A percentile compares a stretch with the other conserved stretches of the same genome.
Conservation (phyloP, 2,329 filamentous ascomycete species). For the Aspergillus sp. region DNA sequence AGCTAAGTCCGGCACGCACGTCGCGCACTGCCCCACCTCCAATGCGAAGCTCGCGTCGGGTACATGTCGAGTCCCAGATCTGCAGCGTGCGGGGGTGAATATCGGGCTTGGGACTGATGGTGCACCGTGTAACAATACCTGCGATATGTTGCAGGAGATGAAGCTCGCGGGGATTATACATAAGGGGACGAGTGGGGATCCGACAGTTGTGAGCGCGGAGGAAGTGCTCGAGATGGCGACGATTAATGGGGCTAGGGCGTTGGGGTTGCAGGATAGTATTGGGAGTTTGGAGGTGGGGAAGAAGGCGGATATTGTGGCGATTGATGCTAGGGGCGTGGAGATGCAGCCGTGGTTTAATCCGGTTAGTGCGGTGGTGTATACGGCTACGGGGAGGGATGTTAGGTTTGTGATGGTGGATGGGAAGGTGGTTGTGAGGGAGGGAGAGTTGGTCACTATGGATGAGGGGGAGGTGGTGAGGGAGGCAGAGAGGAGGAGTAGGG, state of each 20-base stretch:
- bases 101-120: constrained; percentile 56
- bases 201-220: constrained; percentile 48
- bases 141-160: constrained; percentile 57
- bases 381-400: constrained; percentile 48
- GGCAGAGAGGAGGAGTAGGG: constrained; percentile 37
- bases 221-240: constrained; percentile 55
- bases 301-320: constrained; percentile 46
- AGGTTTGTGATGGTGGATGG: constrained; percentile 49
- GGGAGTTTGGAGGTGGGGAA: constrained; percentile 46
- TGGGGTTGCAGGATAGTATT: constrained; percentile 46
- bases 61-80: constrained; percentile 50
- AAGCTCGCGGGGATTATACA: constrained; percentile 55
- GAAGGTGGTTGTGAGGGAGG: constrained; percentile 40
- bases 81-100: constrained; percentile 49
- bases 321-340: constrained; percentile 36
- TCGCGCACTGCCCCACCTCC: constrained; percentile 55
- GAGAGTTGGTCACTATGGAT: constrained; percentile 43
- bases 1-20: constrained; percentile 44
- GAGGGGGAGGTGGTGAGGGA: constrained; percentile 44
- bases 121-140: constrained; percentile 56
- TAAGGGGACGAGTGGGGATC: constrained; percentile 47
- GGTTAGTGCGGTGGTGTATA: constrained; percentile 47
- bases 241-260: constrained; percentile 52
- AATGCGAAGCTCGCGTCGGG: constrained; percentile 58
- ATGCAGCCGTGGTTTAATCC: constrained; percentile 45